Base-by-base conservation (phyloP, 192 early-diverging fungal genomes). In the Linnemannia elongata region DNA sequence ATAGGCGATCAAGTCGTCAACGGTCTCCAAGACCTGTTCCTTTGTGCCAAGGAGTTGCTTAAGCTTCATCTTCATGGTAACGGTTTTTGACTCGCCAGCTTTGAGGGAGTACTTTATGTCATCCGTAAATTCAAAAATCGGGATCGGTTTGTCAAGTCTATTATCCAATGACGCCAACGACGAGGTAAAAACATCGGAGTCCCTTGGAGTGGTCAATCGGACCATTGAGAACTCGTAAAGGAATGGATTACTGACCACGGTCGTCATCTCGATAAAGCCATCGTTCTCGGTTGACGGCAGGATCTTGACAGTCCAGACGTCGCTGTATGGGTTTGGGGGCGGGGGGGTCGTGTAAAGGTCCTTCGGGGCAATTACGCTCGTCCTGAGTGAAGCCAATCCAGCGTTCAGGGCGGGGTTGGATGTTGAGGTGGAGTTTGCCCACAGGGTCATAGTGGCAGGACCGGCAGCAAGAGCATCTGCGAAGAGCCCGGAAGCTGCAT, bases 401-500 rank as follows among this genome's bases (percentile, higher is more conserved):
- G 72, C 73, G 20, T 42, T 60, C 33, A 81, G 42, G 10, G 79
- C 79, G 0, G 79, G 79, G 73, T 81, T 81, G 27, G 38, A 44
- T 44, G 55, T 75, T 1, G 63, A 4, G 6, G 22, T 63, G 0
- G 3, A 22, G 27, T 24, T n/a, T 3, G 57, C 70, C n/a, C 39
- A 69, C 10, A 81, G 30, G 1, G 52, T 42, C 27, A 81, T 18
- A 4, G 35, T 41, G 7, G 36, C 10, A 41, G 10, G 13, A 1
- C 0, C 0, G 1, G 1, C 1, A 8, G 1, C 15, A 41, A 20
- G 12, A 0, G 1, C 57, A 9, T 1, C 22, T 20, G 57, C 57
- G n/a, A 44, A n/a, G n/a, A n/a, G n/a, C n/a, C n/a, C n/a, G n/a
- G n/a, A n/a, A n/a, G n/a, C n/a, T n/a, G n/a, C n/a, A n/a, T n/a